These are phyloP conservation scores for Athelia psychrophila DNA, from an alignment of 1,284 basidiomycete genomes.

Conservation along the genomic window DNA sequence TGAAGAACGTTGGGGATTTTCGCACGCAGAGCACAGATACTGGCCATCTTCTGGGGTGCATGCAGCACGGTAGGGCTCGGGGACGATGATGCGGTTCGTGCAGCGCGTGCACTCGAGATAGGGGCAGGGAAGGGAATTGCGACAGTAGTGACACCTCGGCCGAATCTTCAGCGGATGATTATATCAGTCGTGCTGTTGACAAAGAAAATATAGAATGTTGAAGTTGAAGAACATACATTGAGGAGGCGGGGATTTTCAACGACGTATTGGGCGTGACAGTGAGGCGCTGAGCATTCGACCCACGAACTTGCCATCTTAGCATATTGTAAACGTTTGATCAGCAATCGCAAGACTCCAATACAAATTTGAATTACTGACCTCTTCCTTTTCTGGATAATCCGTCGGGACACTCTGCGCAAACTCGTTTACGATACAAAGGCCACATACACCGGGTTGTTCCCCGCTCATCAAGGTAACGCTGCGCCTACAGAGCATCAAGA, in stretches of 20 bases:
- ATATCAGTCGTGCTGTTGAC: background rate
- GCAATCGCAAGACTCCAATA: no score
- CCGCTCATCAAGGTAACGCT: constrained; percentile 22
- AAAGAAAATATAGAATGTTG: background rate
- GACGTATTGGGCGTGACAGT: background rate
- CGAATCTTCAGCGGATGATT: constrained; percentile 10
- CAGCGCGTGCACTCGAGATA: constrained; percentile 18
- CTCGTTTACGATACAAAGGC: constrained; percentile 13
- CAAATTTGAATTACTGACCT: constrained; percentile 4
- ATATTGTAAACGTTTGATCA: no score
- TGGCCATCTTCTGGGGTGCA: background rate
- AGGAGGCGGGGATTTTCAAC: no score
- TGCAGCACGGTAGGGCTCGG: constrained; percentile 7
- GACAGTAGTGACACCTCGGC: constrained; percentile 21
- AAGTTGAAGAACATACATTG: background rate
- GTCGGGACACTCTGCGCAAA: background rate
- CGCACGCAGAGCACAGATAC: constrained; percentile 16
- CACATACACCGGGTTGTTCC: constrained; percentile 11
- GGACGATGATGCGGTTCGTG: constrained; percentile 20
- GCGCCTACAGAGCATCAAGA: constrained; percentile 10
- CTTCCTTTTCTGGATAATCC: constrained; percentile 8
- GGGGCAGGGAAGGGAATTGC: constrained; percentile 14
- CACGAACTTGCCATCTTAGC: background rate
- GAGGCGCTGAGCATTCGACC: background rate
- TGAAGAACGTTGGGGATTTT: constrained; percentile 5